Percentiles rank a stretch among this genome's conserved stretches.
These are phyloP conservation scores for Aegilops umbellulata DNA, from an alignment of 176 grass and related monocot genomes.

Conservation along the genomic window DNA sequence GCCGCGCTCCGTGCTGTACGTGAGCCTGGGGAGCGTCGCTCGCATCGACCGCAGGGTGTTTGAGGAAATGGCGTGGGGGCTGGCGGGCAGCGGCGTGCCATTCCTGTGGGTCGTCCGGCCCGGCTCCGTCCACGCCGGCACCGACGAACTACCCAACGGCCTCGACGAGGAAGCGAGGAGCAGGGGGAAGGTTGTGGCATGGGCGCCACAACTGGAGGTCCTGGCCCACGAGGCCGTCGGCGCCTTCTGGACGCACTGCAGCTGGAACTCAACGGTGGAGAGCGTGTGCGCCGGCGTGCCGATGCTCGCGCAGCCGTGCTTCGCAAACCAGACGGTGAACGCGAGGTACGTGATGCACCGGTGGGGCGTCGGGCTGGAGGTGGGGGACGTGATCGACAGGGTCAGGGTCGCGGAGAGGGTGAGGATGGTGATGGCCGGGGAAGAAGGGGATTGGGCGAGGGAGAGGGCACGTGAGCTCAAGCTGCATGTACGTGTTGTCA, in stretches of 20 bases:
- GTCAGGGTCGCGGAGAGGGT: background rate
- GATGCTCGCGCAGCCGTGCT: constrained; percentile 32
- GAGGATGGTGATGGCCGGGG: constrained; percentile 9
- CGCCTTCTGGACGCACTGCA: constrained; percentile 38
- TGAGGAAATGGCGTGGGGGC: constrained; percentile 30
- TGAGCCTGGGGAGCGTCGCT: constrained; percentile 31
- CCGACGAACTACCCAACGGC: background rate
- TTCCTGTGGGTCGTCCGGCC: constrained; percentile 51
- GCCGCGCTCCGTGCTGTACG: constrained; percentile 35
- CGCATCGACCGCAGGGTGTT: background rate
- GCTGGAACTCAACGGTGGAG: constrained; percentile 63
- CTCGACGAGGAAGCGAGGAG: background rate
- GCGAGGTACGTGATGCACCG: constrained; percentile 38
- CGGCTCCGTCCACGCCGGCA: background rate
- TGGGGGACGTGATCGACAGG: background rate
- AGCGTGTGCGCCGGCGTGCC: constrained; percentile 29
- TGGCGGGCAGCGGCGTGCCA: constrained; percentile 5
- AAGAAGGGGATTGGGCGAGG: background rate
- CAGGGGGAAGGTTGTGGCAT: constrained; percentile 23
- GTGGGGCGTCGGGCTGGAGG: constrained; percentile 26
- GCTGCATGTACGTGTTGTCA: no score
- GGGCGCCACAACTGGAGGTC: constrained; percentile 45
- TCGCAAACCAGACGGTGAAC: constrained; percentile 33
- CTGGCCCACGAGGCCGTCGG: constrained; percentile 13
- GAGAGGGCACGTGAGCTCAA: background rate